These are phyloP conservation scores for Candida wancherniae DNA, from an alignment of 805 yeast species.

Conservation along the genomic window DNA sequence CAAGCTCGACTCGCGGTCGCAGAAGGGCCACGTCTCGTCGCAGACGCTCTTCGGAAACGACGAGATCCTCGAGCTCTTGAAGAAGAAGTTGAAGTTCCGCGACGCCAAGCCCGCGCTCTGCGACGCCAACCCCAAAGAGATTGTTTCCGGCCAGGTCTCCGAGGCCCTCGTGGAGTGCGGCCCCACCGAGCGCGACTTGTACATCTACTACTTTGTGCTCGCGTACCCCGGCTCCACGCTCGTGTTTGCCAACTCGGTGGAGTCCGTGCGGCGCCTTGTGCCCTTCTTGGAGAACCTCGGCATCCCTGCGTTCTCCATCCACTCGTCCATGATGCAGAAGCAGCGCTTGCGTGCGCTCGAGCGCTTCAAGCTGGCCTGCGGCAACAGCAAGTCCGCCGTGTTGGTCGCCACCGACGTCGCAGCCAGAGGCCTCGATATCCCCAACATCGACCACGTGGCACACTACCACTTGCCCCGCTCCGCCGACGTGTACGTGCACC, in stretches of 20 bases:
- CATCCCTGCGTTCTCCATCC: constrained; percentile 71
- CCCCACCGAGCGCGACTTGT: constrained; percentile 82
- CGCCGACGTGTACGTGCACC: constrained; percentile 90
- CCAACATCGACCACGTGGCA: constrained; percentile 85
- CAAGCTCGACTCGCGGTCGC: constrained; percentile 47
- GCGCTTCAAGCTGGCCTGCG: constrained; percentile 57
- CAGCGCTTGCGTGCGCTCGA: constrained; percentile 85
- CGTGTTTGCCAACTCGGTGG: constrained; percentile 93
- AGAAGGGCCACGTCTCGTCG: constrained; percentile 19
- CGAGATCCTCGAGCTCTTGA: constrained; percentile 61
- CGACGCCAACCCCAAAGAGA: constrained; percentile 83
- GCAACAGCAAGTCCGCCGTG: constrained; percentile 51
- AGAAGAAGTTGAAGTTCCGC: constrained; percentile 66
- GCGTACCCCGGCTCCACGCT: constrained; percentile 86
- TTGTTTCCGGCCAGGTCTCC: constrained; percentile 66
- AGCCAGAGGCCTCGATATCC: constrained; percentile 94
- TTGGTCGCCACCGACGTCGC: constrained; percentile 96
- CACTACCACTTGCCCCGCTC: constrained; percentile 94
- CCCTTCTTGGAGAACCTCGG: constrained; percentile 69
- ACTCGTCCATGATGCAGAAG: constrained; percentile 93
- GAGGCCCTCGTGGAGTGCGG: constrained; percentile 93
- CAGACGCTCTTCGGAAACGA: constrained; percentile 37
- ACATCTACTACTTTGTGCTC: constrained; percentile 78
- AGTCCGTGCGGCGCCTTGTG: constrained; percentile 81
- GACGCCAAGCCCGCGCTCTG: constrained; percentile 62